Conservation (phyloP, 2,329 filamentous ascomycete species). For the Nemania serpens region DNA sequence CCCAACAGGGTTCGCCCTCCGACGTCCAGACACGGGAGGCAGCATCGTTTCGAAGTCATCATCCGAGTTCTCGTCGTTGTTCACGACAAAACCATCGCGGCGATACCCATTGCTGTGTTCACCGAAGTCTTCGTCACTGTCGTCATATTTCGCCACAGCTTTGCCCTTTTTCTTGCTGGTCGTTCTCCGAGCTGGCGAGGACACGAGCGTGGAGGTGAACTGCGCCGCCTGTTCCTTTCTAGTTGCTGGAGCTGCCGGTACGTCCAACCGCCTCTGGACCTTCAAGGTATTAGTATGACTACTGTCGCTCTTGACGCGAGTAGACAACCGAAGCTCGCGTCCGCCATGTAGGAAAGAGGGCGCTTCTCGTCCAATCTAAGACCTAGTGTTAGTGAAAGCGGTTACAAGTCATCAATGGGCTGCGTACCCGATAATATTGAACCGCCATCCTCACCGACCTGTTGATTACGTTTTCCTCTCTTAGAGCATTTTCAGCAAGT, state of each 20-base stretch:
- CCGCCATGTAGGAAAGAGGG: slow-evolving; percentile 50
- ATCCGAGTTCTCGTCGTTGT: slow-evolving; percentile 46
- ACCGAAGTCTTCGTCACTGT: slow-evolving; percentile 45
- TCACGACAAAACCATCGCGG: slow-evolving; percentile 47
- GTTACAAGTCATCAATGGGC: background rate
- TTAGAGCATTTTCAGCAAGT: slow-evolving; percentile 72
- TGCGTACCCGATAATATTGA: slow-evolving; percentile 70
- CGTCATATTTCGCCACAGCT: slow-evolving; percentile 40
- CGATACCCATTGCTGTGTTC: slow-evolving; percentile 51
- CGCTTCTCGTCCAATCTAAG: slow-evolving; percentile 49
- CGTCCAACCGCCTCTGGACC: slow-evolving; percentile 44
- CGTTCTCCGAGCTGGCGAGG: slow-evolving; percentile 54
- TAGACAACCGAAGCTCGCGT: slow-evolving; percentile 50
- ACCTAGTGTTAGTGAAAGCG: slow-evolving; percentile 25
- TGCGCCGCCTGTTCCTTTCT: slow-evolving; percentile 28
- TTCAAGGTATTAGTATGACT: slow-evolving; percentile 41
- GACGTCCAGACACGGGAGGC: slow-evolving; percentile 41
- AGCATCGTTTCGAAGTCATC: slow-evolving; percentile 54
- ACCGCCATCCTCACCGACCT: slow-evolving; percentile 67
- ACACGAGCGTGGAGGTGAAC: slow-evolving; percentile 54
- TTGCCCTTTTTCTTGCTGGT: slow-evolving; percentile 45
- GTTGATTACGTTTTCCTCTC: slow-evolving; percentile 71
- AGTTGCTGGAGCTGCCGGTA: slow-evolving; percentile 42
- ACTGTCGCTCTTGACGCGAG: slow-evolving; percentile 44
- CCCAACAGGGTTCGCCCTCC: slow-evolving; percentile 50